Conservation (phyloP, 257 asterid genomes). For the Forsythia viridissima region DNA sequence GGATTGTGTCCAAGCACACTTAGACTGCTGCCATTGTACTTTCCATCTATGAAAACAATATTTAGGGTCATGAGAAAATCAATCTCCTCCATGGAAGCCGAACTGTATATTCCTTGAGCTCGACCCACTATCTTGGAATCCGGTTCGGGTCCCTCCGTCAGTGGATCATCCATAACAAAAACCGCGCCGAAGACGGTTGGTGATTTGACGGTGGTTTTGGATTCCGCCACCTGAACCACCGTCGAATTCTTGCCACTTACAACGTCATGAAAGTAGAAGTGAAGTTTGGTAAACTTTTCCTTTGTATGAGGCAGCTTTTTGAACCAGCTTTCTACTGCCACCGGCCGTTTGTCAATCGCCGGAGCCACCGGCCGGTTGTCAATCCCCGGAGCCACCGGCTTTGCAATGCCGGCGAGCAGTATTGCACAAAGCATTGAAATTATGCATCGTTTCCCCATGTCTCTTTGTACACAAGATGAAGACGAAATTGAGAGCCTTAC, state of each 20-base stretch:
- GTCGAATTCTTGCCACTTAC: slow-evolving; percentile 34
- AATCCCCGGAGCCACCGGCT: neutral
- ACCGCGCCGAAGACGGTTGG: slow-evolving; percentile 36
- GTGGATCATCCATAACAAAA: slow-evolving; percentile 32
- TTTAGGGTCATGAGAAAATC: slow-evolving; percentile 36
- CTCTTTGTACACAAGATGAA: neutral
- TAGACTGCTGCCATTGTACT: slow-evolving; percentile 49
- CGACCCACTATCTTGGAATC: slow-evolving; percentile 44
- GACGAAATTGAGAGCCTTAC: neutral
- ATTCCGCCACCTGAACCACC: slow-evolving; percentile 23
- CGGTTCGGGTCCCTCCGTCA: slow-evolving; percentile 33
- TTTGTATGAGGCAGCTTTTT: slow-evolving; percentile 21
- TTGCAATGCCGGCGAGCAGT: neutral
- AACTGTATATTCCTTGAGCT: slow-evolving; percentile 43
- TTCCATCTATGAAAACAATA: slow-evolving; percentile 35
- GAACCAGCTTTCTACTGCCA: slow-evolving; percentile 34
- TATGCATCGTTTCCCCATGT: slow-evolving; percentile 16
- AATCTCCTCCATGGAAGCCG: slow-evolving; percentile 28
- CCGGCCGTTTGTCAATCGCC: slow-evolving; percentile 15
- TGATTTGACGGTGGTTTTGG: slow-evolving; percentile 31
- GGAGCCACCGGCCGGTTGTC: slow-evolving; percentile 15
- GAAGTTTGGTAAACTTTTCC: slow-evolving; percentile 34
- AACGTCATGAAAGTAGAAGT: slow-evolving; percentile 46
- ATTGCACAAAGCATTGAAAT: slow-evolving; percentile 3
- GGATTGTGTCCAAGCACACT: slow-evolving; percentile 39